A percentile compares a stretch with the other conserved stretches of the same genome.
Conservation (phyloP, 306 rosid species). For the Prunus davidiana region DNA sequence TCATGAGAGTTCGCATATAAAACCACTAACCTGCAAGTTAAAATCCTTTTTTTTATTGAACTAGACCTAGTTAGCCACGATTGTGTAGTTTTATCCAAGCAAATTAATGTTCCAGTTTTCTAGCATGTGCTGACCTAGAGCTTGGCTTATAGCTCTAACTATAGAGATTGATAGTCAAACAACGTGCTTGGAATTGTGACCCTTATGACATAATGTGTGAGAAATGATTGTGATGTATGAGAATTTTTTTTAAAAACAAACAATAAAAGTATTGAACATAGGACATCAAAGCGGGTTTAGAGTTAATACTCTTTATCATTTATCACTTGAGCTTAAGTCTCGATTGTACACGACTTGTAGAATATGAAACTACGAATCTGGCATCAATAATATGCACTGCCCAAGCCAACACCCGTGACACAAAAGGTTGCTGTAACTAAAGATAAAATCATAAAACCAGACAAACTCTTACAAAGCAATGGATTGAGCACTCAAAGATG, state of each 20-base stretch:
- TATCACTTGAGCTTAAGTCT: too few species aligned
- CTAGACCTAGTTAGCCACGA: too few species aligned
- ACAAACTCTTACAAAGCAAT: background rate
- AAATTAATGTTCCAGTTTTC: background rate
- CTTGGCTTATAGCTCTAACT: background rate
- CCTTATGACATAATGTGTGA: too few species aligned
- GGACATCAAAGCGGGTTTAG: background rate
- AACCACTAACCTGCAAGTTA: rapidly evolving
- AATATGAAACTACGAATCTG: too few species aligned
- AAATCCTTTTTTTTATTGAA: too few species aligned
- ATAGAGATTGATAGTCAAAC: background rate
- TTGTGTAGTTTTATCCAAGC: background rate
- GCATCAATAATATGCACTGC: background rate
- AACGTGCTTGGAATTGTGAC: background rate
- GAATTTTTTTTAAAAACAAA: too few species aligned
- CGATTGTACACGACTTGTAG: too few species aligned
- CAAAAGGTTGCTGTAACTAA: background rate
- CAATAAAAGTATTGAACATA: too few species aligned
- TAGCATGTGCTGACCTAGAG: slow-evolving; percentile 2
- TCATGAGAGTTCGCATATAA: too few species aligned
- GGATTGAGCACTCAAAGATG: background rate
- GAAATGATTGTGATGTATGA: too few species aligned
- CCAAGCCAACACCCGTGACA: background rate
- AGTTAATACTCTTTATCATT: too few species aligned
- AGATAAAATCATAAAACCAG: background rate